Evolutionary conservation across 768 basidiomycete genomes (phyloP), one percentile per base, ranked within the genome.

Genomic region (Leccinum barrowsii): DNA sequence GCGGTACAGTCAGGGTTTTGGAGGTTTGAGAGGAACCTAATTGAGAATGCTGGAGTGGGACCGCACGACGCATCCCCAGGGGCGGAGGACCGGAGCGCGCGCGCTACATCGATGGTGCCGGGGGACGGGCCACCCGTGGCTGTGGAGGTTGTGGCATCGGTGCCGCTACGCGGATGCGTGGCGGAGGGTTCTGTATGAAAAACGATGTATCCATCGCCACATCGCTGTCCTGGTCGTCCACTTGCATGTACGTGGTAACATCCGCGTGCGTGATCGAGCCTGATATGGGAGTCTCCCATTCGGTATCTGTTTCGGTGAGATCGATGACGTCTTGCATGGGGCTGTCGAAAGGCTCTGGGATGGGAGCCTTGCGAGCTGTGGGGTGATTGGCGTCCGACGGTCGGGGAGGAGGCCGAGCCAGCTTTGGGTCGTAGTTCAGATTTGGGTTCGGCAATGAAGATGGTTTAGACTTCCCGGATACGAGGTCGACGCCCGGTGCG

Each of bases 31-130:
- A 61, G 2, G 59, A 48, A 17, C 42, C 15, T 11, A 60, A 67
- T 30, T 73, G 72, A 0, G 72, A 62, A 44, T 60, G 8, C 26
- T 57, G 61, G 17, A 59, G 48, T 24, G 63, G 63, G 13, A 67
- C 37, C 0, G 56, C 54, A 13, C 72, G 66, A 17, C 71, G 71
- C 71, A 72, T 72, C 6, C 71, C 71, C 7, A 72, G 55, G 2
- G 56, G 67, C 4, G 71, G 71, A 26, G 68, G 72, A 7, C 60
- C 68, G 0, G 52, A 32, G 19, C 61, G 61, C 0, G 56, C 4
- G 7, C 61, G 65, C 48, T 70, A 67, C 3, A 57, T 61, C 17
- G 60, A 19, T 19, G 42, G 46, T n/a, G 35, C 54, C 0, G 52
- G 34, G 13, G 54, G 59, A n/a, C 42, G n/a, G 40, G n/a, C n/a